Percentiles rank a stretch among this genome's conserved stretches.
These are phyloP conservation scores for Xerocomellus amylosporus DNA, from an alignment of 768 basidiomycete species.

Conservation along the genomic window DNA sequence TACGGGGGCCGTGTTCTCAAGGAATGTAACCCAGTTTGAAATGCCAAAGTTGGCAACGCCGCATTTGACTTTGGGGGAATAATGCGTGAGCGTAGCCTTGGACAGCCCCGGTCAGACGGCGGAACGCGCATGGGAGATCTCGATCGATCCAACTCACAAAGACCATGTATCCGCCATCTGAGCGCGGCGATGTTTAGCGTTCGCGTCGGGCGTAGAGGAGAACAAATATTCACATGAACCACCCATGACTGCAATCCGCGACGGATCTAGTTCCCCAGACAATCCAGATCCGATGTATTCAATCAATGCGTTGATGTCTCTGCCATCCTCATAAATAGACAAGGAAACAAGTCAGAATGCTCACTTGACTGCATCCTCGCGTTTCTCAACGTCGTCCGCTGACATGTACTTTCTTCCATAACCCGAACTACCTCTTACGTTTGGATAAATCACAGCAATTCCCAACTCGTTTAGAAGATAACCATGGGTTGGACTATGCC, in stretches of 20 bases:
- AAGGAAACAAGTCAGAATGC: not conserved
- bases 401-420: conserved; percentile 42
- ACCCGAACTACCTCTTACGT: conserved; percentile 42
- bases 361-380: conserved; percentile 44
- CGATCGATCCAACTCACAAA: conserved; percentile 27
- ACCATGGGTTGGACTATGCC: conserved; percentile 33
- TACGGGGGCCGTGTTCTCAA: conserved; percentile 39
- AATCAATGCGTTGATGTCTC: conserved; percentile 40
- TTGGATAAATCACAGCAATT: conserved; percentile 41
- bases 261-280: conserved; percentile 33
- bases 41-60: conserved; percentile 43
- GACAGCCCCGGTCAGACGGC: not conserved
- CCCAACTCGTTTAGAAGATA: conserved; percentile 43
- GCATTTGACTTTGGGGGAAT: conserved; percentile 39
- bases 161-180: conserved; percentile 42
- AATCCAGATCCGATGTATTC: conserved; percentile 34
- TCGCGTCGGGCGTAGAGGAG: not conserved
- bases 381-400: conserved; percentile 40
- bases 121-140: not conserved
- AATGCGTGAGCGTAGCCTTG: conserved; percentile 41
- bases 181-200: not conserved
- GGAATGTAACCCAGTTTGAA: conserved; percentile 39
- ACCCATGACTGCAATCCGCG: conserved; percentile 41
- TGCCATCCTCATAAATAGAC: conserved; percentile 7
- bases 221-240: conserved; percentile 35